Evolutionary conservation across 306 rosid genomes (phyloP), one percentile per base, ranked within the genome.

Genomic region (Sicyos edulis): DNA sequence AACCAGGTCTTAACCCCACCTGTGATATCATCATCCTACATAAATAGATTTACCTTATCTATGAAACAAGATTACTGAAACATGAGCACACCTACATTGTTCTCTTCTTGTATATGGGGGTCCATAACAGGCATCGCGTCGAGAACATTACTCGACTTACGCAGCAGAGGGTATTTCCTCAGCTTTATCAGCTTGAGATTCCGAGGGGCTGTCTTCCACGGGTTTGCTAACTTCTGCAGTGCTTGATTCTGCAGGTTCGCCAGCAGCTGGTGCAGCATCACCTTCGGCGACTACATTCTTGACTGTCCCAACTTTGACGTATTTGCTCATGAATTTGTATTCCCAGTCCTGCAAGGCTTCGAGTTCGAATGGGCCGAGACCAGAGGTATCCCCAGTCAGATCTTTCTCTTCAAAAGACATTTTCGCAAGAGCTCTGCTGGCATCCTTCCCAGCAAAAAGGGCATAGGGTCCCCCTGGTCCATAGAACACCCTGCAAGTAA

Each of bases 381-480:
- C 99, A 63, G 97, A 86, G 77, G 78, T 74, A 74, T 93, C 99
- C 16, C 95, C 97, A 0, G 89, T 93, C 64, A 91, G 84, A 84
- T 93, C 99, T 78, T 81, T 84, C 6, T 86, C 95, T 76, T 93
- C 99, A 59, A 95, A 95, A 12, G 99, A 95, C 99, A 95, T 95
- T 82, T 91, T 95, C 44, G 99, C 99, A 44, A 95, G 86, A 74
- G 99, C 99, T 75, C 96, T 86, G 79, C 99, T 95, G 8, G 97
- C 97, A 80, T 95, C 99, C 76, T 95, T 95, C 37, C 99, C 99
- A 2, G 99, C 96, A 29, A 95, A 95, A 60, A 95, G 79, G 8
- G 99, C 99, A 71, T 95, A 95, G 8, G 99, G 95, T 15, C 99
- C 99, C 15, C 96, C 96, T 0, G 97, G 99, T 71, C 99, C 99